These are phyloP conservation scores for Saccharomyces hybrid DNA, from an alignment of 1,139 yeast genomes.

Conservation along the genomic window DNA sequence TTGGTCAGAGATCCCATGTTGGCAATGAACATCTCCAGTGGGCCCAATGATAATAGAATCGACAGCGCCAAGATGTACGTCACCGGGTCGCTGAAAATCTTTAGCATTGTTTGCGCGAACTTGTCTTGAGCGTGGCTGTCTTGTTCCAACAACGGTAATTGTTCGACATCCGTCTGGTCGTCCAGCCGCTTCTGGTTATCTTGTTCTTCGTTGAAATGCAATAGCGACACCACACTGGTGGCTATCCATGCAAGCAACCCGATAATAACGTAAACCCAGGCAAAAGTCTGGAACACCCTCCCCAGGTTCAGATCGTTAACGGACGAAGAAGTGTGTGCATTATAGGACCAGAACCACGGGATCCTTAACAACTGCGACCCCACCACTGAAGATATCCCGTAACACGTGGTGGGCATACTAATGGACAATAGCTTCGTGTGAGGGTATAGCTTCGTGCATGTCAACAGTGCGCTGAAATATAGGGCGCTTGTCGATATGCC, in stretches of 20 bases:
- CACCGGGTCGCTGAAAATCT: slow-evolving; percentile 53
- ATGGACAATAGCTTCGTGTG: slow-evolving; percentile 70
- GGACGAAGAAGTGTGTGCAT: slow-evolving; percentile 5
- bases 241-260: slow-evolving; percentile 56
- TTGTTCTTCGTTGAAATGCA: slow-evolving; percentile 22
- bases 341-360: slow-evolving; percentile 32
- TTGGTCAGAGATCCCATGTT: slow-evolving; percentile 62
- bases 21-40: slow-evolving; percentile 79
- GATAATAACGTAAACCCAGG: slow-evolving; percentile 46
- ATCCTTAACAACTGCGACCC: slow-evolving; percentile 46
- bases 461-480: slow-evolving; percentile 67
- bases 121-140: slow-evolving; percentile 5
- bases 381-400: slow-evolving; percentile 62
- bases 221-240: slow-evolving; percentile 52
- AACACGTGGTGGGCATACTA: slow-evolving; percentile 79
- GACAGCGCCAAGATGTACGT: slow-evolving; percentile 59
- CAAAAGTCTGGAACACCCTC: slow-evolving; percentile 51
- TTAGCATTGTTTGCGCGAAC: slow-evolving; percentile 3
- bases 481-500: slow-evolving; percentile 79
- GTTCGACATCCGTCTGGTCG: slow-evolving; percentile 6
- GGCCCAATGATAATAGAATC: slow-evolving; percentile 68
- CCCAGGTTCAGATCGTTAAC: slow-evolving; percentile 37
- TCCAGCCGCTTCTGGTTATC: slow-evolving; percentile 34
- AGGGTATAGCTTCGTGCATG: slow-evolving; percentile 81
- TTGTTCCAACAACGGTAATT: slow-evolving; percentile 10